Conservation (phyloP, 352 stramenopile species). For the Halophytophthora polymorphica region DNA sequence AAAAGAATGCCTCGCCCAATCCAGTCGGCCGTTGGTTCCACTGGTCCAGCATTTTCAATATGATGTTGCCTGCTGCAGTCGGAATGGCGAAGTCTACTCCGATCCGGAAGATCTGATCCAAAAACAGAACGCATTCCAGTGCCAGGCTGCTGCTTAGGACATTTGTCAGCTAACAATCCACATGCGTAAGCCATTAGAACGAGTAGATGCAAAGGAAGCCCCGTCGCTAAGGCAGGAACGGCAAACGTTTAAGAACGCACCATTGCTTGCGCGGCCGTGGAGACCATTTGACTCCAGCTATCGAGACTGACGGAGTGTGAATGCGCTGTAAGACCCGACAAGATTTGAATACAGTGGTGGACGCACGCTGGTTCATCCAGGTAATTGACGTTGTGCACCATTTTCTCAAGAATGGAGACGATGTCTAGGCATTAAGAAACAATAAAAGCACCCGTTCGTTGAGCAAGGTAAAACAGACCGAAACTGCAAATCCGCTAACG, state of each 20-base stretch:
- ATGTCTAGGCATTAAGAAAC: constrained; percentile 6
- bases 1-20: constrained; percentile 9
- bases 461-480: too few species aligned
- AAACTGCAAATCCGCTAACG: too few species aligned
- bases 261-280: constrained; percentile 24
- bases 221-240: not conserved
- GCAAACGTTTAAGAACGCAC: constrained; percentile 1
- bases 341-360: constrained; percentile 12
- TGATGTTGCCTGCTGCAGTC: constrained; percentile 14
- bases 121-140: constrained; percentile 20
- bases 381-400: constrained; percentile 19
- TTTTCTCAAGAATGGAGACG: constrained; percentile 14
- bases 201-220: not conserved
- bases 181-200: not conserved
- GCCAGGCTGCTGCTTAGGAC: constrained; percentile 8
- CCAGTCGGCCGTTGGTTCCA: constrained; percentile 7
- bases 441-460: too few species aligned
- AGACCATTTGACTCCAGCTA: constrained; percentile 15
- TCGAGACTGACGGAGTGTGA: constrained; percentile 5
- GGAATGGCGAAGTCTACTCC: constrained; percentile 9
- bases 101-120: constrained; percentile 20
- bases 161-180: constrained; percentile 18
- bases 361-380: constrained; percentile 18
- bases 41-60: constrained; percentile 24
- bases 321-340: constrained; percentile 11